A percentile compares a stretch with the other conserved stretches of the same genome.
Evolutionary conservation across 208 protist species (phyloP).

Genomic region (Wallacemonas sp.): DNA sequence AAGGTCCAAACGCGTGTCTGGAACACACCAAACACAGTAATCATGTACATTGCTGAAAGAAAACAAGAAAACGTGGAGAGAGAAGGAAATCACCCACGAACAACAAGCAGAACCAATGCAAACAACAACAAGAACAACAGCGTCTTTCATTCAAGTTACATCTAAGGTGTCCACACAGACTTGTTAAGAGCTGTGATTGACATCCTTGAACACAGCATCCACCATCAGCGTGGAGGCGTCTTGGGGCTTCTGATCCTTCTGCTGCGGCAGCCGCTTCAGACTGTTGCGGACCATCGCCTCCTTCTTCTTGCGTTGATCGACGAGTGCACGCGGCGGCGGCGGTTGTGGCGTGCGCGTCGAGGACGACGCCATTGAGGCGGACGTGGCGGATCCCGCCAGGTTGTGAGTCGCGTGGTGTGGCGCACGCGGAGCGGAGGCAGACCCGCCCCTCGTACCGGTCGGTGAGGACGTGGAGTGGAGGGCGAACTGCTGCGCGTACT

Average conservation of each 20-base stretch:
- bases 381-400: background rate
- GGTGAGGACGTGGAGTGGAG: background rate
- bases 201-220: conserved; percentile 7
- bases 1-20: background rate
- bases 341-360: conserved; percentile 8
- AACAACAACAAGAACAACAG: background rate
- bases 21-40: background rate
- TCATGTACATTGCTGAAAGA: background rate
- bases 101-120: background rate
- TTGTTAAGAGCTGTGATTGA: background rate
- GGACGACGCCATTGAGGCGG: background rate
- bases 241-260: conserved; percentile 1
- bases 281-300: conserved; percentile 51
- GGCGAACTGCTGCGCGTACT: background rate
- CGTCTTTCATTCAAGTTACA: background rate
- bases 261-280: conserved; percentile 31
- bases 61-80: background rate
- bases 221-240: conserved; percentile 2
- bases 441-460: background rate
- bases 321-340: conserved; percentile 17
- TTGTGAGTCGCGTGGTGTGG: too few relatives aligned
- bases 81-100: background rate
- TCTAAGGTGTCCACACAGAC: background rate
- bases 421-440: too few relatives aligned
- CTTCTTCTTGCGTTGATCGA: conserved; percentile 33